Evolutionary conservation across 768 basidiomycete genomes (phyloP).

Genomic region (Infundibulicybe gibba): DNA sequence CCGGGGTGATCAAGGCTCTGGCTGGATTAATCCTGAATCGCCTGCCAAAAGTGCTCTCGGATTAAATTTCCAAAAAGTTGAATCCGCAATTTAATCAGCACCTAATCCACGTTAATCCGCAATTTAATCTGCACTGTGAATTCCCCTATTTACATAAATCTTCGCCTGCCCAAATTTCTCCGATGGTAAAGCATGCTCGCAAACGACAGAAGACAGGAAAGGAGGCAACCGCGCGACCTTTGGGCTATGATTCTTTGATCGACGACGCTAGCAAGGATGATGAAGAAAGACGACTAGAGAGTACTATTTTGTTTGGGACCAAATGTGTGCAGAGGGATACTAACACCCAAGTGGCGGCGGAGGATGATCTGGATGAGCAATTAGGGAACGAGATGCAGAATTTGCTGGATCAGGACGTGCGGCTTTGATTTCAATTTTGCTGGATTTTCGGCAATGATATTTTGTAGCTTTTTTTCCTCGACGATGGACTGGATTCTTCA

Average conservation of each 20-base stretch:
- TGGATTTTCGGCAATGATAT: not conserved
- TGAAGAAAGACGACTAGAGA: conserved; percentile 74
- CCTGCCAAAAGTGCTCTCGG: too few species aligned
- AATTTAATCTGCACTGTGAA: too few species aligned
- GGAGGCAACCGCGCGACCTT: conserved; percentile 14
- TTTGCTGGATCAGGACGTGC: conserved; percentile 73
- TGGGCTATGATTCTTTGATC: conserved; percentile 29
- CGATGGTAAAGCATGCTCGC: conserved; percentile 60
- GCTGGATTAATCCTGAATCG: too few species aligned
- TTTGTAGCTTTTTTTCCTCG: not conserved
- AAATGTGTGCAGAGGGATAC: conserved; percentile 42
- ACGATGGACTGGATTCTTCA: not conserved
- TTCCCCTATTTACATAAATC: too few species aligned
- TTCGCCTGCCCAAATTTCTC: too few species aligned
- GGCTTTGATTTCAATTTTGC: conserved; percentile 19
- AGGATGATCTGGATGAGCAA: conserved; percentile 24
- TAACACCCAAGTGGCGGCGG: conserved; percentile 15
- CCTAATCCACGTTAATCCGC: too few species aligned
- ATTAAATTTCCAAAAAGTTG: too few species aligned
- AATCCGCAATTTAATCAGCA: too few species aligned
- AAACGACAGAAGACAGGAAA: conserved; percentile 58
- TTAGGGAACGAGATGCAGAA: conserved; percentile 54
- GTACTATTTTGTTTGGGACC: conserved; percentile 69
- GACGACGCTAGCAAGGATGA: conserved; percentile 70
- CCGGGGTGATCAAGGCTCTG: too few species aligned